Conservation (phyloP, 2,329 filamentous ascomycete species). For the Paecilomyces fulvus region DNA sequence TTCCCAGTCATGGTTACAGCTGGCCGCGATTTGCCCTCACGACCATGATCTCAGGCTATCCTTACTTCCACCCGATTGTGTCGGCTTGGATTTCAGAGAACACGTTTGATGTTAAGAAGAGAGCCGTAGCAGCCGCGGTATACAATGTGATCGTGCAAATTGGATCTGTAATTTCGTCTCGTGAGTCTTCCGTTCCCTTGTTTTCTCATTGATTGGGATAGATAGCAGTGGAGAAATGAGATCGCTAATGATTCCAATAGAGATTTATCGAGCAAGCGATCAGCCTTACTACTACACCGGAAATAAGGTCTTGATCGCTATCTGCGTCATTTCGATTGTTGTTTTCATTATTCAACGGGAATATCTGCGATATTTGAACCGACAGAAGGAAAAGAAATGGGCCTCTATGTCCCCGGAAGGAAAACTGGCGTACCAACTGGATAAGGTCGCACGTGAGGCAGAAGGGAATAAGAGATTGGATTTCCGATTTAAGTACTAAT, state of each 20-base stretch:
- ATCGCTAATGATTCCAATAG: slow-evolving; percentile 1
- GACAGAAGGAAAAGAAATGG: slow-evolving; percentile 43
- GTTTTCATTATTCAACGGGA: slow-evolving; percentile 42
- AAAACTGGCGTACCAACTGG: slow-evolving; percentile 38
- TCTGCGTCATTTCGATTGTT: slow-evolving; percentile 40
- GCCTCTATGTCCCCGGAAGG: slow-evolving; percentile 38
- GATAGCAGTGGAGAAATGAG: no score
- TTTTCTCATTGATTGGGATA: background rate
- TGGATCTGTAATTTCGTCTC: slow-evolving; percentile 19
- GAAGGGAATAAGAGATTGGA: slow-evolving; percentile 46
- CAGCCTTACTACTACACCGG: slow-evolving; percentile 47
- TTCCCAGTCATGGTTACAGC: slow-evolving; percentile 35
- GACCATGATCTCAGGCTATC: slow-evolving; percentile 45
- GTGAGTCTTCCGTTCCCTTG: slow-evolving; percentile 8
- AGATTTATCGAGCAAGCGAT: slow-evolving; percentile 46
- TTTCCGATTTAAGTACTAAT: slow-evolving; percentile 37
- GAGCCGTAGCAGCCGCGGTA: slow-evolving; percentile 19
- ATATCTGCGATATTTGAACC: slow-evolving; percentile 39
- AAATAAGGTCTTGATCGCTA: slow-evolving; percentile 46
- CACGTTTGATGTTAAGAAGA: slow-evolving; percentile 21
- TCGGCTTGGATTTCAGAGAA: slow-evolving; percentile 21
- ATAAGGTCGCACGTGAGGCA: slow-evolving; percentile 35
- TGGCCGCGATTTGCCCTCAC: slow-evolving; percentile 44
- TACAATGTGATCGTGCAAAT: slow-evolving; percentile 30
- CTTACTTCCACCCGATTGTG: slow-evolving; percentile 47